Percentiles rank a stretch among this genome's conserved stretches.
Evolutionary conservation across 495 filamentous ascomycete species (phyloP).

Genomic region (Hapsidospora chrysogenum): DNA sequence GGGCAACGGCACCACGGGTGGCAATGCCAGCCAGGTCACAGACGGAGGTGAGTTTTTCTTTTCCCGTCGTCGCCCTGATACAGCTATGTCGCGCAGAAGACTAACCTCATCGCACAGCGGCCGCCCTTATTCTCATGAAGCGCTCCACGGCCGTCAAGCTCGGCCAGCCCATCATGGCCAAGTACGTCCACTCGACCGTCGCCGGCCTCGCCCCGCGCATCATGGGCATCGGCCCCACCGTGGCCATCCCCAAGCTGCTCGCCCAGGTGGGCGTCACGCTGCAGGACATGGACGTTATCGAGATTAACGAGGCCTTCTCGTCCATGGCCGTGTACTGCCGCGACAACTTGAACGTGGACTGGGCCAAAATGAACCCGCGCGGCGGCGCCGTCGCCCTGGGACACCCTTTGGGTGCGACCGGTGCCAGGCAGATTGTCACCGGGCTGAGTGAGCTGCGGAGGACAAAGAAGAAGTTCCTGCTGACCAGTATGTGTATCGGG

Average conservation of each 20-base stretch:
- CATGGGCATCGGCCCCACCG: constrained; percentile 92
- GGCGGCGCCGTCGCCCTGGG: constrained; percentile 68
- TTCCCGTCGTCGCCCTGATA: not conserved
- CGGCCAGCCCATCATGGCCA: constrained; percentile 81
- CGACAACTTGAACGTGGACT: constrained; percentile 58
- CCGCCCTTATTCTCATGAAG: constrained; percentile 85
- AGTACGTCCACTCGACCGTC: constrained; percentile 84
- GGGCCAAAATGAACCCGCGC: constrained; percentile 74
- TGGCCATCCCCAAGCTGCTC: constrained; percentile 90
- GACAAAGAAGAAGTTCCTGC: constrained; percentile 64
- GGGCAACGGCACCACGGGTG: constrained; percentile 76
- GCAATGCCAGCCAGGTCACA: constrained; percentile 92
- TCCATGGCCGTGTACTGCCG: constrained; percentile 93
- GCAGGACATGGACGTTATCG: constrained; percentile 72
- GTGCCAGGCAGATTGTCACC: constrained; percentile 66
- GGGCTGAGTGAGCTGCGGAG: constrained; percentile 66
- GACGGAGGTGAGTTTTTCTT: too few relatives aligned
- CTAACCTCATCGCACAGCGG: too few relatives aligned
- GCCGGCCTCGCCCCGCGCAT: constrained; percentile 80
- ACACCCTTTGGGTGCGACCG: constrained; percentile 70
- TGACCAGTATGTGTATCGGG: constrained; percentile 81
- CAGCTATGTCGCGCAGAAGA: constrained; percentile 2
- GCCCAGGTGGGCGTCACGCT: constrained; percentile 62
- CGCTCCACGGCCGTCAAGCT: constrained; percentile 75
- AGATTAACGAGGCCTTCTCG: constrained; percentile 96